phyloP scores from a whole-genome alignment of 2,329 filamentous ascomycete genomes.

The Zasmidium angulare region DNA sequence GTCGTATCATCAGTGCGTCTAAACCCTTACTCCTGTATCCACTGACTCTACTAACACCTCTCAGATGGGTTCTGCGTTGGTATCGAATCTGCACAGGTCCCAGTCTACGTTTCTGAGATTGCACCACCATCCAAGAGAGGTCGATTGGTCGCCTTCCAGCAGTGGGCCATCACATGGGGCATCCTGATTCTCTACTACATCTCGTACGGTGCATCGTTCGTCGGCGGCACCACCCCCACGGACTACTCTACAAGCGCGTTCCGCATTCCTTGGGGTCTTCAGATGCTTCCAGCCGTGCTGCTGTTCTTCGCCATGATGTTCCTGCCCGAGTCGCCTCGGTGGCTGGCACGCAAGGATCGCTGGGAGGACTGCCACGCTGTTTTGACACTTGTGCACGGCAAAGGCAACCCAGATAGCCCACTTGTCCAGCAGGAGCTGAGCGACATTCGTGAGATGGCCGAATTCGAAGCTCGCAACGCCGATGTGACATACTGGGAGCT shows the following conservation, averaged over 20 bases:
- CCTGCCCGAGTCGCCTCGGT: constrained; percentile 67
- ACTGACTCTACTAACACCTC: no score
- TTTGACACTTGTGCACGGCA: constrained; percentile 64
- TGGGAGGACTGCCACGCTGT: constrained; percentile 62
- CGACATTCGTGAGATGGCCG: constrained; percentile 64
- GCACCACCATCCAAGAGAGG: constrained; percentile 58
- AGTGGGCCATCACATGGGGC: constrained; percentile 67
- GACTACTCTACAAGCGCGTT: constrained; percentile 44
- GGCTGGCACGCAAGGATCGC: constrained; percentile 63
- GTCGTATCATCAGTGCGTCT: constrained; percentile 67
- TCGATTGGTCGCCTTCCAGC: constrained; percentile 68
- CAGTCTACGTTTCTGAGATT: constrained; percentile 64
- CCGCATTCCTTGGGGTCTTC: constrained; percentile 51
- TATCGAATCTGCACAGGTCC: constrained; percentile 67
- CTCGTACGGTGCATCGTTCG: constrained; percentile 62
- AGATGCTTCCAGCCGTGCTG: constrained; percentile 50
- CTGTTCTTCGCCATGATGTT: constrained; percentile 52
- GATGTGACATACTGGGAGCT: constrained; percentile 72
- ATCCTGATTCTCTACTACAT: constrained; percentile 69
- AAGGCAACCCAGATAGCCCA: constrained; percentile 34
- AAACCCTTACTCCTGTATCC: no score
- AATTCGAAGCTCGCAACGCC: constrained; percentile 69
- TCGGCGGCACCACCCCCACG: constrained; percentile 43
- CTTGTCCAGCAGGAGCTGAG: constrained; percentile 68
- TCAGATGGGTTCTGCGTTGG: constrained; percentile 71